Conservation (phyloP, 768 basidiomycete species). For the Phaeotremella skinneri region DNA sequence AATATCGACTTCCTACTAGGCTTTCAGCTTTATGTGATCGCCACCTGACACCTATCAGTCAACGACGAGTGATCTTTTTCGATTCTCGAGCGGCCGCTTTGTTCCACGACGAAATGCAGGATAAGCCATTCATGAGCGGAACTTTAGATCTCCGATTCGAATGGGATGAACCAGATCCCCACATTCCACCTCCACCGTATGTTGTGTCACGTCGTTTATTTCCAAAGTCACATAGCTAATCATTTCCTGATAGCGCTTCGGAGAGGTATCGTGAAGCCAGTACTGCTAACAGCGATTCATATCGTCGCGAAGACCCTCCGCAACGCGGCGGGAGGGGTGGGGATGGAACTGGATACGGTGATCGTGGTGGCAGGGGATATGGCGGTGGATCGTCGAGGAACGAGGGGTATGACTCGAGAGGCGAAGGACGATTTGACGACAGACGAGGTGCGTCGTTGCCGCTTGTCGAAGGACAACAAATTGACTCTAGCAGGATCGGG, state of each 20-base stretch:
- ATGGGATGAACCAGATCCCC: slow-evolving; percentile 69
- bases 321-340: slow-evolving; percentile 14
- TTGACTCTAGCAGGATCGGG: not conserved
- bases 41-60: slow-evolving; percentile 55
- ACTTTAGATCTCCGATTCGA: slow-evolving; percentile 82
- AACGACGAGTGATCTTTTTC: slow-evolving; percentile 89
- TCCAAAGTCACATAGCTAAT: slow-evolving; percentile 5
- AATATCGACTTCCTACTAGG: slow-evolving; percentile 57
- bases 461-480: not conserved
- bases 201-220: slow-evolving; percentile 50
- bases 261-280: slow-evolving; percentile 1
- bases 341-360: slow-evolving; percentile 28
- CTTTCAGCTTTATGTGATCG: not conserved
- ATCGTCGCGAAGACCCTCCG: not conserved
- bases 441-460: slow-evolving; percentile 9
- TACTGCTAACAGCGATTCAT: not conserved
- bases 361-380: slow-evolving; percentile 15
- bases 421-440: slow-evolving; percentile 5
- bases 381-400: slow-evolving; percentile 1
- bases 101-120: slow-evolving; percentile 74
- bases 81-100: slow-evolving; percentile 75
- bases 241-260: not conserved
- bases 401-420: not conserved
- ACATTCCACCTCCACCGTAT: slow-evolving; percentile 56
- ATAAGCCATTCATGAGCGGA: slow-evolving; percentile 76